Base-by-base conservation (phyloP, 306 rosid genomes). In the Bauhinia variegata region DNA sequence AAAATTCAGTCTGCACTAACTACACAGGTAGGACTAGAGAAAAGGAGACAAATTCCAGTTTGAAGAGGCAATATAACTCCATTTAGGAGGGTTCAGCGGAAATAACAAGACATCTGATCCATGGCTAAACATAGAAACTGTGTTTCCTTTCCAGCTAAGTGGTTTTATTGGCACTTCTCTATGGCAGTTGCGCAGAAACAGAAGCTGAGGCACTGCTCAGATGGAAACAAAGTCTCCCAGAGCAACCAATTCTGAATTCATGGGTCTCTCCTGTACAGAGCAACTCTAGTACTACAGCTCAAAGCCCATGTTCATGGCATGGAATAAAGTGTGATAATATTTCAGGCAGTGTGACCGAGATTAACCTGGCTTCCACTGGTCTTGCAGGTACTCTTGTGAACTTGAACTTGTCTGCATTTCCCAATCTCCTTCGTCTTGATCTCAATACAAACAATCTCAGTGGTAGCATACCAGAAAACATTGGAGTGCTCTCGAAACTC, bases 141-240 rank as follows among this genome's bases (percentile, higher is more conserved):
- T 23, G 28, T 2, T 23, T 23, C 28, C 28, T 23, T 23, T n/a
- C n/a, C n/a, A n/a, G n/a, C n/a, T n/a, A n/a, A n/a, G 0, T 61
- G 57, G 8, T 78, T 28, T 18, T 72, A 6, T 13, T 78, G 8
- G 30, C 44, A 71, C 63, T 72, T 11, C 46, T 57, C 38, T 44
- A 54, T 30, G 23, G 6, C 13, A 47, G 37, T 9, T 54, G 31
- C 5, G 78, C 70, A 15, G 37, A 48, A 14, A 60, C 75, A 46
- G 83, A 81, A 71, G 39, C 52, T n/a, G 76, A 86, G 23, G 86
- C 92, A 30, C 69, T 83, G 3, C 70, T 84, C 9, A 60, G 8
- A 12, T 87, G 92, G 92, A 87, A 87, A 54, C 37, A 49, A 10
- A 84, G 75, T 69, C 78, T 87, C 6, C 88, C 91, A 1, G 5